Evolutionary conservation across 2,329 filamentous ascomycete species (phyloP), one percentile per base, ranked within the genome.

Genomic region (Penicillium capsulatum): DNA sequence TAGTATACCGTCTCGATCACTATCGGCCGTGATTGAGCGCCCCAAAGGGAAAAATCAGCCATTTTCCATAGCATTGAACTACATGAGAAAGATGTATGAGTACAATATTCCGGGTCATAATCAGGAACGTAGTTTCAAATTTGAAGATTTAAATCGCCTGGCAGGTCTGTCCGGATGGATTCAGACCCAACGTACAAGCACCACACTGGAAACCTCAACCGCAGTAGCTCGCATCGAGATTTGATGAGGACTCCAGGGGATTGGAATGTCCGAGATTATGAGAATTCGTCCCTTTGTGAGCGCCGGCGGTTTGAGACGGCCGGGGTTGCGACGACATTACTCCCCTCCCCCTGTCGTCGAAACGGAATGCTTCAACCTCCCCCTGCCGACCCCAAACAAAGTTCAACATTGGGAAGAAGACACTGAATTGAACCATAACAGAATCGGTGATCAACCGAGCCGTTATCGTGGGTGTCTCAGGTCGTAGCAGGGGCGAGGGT

Each of bases 221-320:
- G 19, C 5, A 9, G 9, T 22, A 9, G 19, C 19, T 22, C 19
- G 9, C 19, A 22, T 28, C 6, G 26, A 26, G 24, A 42, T 38
- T 44, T 36, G 33, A 28, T 14, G 10, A 35, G 36, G 40, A 40
- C 28, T 44, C 30, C 34, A 47, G 45, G 45, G 44, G 36, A 44
- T 11, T 22, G 38, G 45, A 48, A 48, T 48, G 42, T 31, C 26
- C 16, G 42, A 11, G 44, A 36, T 38, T 37, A 47, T 47, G 44
- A 40, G 43, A 28, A 26, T 20, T 17, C 35, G 36, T 13, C 36
- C 36, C 41, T 33, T 38, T 34, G 27, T 10, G 10, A 13, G 7
- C 13, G 10, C 3, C 9, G 4, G 24, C 33, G 24, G 34, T 13
- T 3, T 15, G 35, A 43, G 35, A 22, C 35, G 19, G 16, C 27